Conservation (phyloP, 148 eudicot species). For the Rhododendron griersonianum region DNA sequence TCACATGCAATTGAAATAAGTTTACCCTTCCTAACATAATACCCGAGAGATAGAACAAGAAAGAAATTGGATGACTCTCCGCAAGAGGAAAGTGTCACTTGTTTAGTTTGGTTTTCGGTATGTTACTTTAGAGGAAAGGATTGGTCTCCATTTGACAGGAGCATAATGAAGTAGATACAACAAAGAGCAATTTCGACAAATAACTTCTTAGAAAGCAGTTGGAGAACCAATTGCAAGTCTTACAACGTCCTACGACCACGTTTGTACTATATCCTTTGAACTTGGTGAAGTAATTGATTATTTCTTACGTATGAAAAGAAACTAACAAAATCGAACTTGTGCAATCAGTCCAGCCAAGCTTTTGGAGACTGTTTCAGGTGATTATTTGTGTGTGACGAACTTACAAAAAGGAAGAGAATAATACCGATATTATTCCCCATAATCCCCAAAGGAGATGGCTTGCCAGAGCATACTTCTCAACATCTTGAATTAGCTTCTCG, state of each 20-base stretch:
- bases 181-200: background rate
- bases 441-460: conserved; percentile 84
- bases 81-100: background rate
- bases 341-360: background rate
- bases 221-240: background rate
- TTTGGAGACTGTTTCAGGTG: background rate
- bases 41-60: background rate
- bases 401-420: background rate
- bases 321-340: background rate
- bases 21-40: background rate
- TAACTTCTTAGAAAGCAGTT: background rate
- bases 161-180: background rate
- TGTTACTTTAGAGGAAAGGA: background rate
- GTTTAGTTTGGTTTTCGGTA: background rate
- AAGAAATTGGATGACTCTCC: background rate
- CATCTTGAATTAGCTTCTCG: conserved; percentile 50
- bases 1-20: background rate
- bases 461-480: conserved; percentile 85
- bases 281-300: background rate
- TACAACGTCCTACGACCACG: background rate
- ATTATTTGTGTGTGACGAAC: background rate
- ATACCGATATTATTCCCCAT: conserved; percentile 97
- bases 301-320: background rate
- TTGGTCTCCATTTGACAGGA: background rate
- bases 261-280: background rate